These are phyloP conservation scores for Coemansia sp. DNA, from an alignment of 192 early-diverging fungal genomes.

Conservation along the genomic window DNA sequence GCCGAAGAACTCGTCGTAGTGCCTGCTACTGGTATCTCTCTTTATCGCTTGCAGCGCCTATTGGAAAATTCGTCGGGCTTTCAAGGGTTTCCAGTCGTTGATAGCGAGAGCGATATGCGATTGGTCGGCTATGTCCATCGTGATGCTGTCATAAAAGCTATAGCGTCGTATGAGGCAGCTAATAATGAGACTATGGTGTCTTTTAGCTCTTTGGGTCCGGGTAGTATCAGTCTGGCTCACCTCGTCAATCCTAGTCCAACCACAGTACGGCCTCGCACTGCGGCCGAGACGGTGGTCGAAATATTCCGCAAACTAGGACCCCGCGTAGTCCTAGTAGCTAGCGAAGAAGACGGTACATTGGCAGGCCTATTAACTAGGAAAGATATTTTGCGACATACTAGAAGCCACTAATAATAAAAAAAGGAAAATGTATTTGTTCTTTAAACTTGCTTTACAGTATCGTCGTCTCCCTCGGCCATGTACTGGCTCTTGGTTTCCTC, in stretches of 20 bases:
- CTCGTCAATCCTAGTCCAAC: slow-evolving; percentile 66
- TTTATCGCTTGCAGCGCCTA: slow-evolving; percentile 59
- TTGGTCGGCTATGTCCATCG: slow-evolving; percentile 75
- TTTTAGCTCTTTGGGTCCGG: background rate
- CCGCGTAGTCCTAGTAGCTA: slow-evolving; percentile 70
- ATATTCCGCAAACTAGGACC: slow-evolving; percentile 87
- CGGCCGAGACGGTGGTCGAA: slow-evolving; percentile 77
- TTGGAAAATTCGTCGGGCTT: slow-evolving; percentile 55
- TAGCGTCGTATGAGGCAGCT: background rate
- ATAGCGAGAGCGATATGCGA: slow-evolving; percentile 64
- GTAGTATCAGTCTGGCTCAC: slow-evolving; percentile 19
- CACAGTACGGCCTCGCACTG: slow-evolving; percentile 68
- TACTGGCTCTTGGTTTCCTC: background rate
- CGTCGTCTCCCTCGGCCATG: background rate
- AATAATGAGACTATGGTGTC: background rate
- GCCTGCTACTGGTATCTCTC: slow-evolving; percentile 59
- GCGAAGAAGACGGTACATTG: slow-evolving; percentile 63
- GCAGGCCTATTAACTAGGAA: slow-evolving; percentile 78
- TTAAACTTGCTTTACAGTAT: background rate
- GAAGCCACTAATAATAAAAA: slow-evolving; percentile 9
- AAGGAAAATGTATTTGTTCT: background rate
- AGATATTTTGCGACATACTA: slow-evolving; percentile 62
- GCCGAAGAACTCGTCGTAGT: slow-evolving; percentile 56
- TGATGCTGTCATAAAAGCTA: slow-evolving; percentile 26
- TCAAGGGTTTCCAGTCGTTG: slow-evolving; percentile 79